phyloP scores from a whole-genome alignment of 2,329 filamentous ascomycete species.

The Talaromyces sp. region DNA sequence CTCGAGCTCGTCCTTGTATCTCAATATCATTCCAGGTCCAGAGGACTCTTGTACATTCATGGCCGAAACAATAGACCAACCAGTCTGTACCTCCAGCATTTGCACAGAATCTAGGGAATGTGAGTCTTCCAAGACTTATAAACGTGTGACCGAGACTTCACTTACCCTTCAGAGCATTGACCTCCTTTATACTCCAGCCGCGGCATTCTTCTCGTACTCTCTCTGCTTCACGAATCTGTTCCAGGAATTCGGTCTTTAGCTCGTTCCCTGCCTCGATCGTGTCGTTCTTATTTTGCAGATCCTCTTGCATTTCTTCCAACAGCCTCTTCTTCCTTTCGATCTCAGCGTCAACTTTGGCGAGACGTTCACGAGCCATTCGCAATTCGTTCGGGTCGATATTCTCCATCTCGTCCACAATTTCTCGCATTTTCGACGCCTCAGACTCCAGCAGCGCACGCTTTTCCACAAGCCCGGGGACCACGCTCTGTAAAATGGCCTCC shows the following conservation, averaged over 20 bases:
- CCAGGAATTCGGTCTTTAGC: conserved; percentile 64
- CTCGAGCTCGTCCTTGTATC: conserved; percentile 41
- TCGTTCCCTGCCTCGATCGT: conserved; percentile 60
- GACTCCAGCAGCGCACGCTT: conserved; percentile 59
- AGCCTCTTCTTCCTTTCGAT: conserved; percentile 66
- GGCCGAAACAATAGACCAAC: conserved; percentile 44
- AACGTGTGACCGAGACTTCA: neutral
- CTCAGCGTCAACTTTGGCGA: conserved; percentile 62
- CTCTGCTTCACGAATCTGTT: conserved; percentile 78
- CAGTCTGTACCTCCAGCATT: conserved; percentile 39
- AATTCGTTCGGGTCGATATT: conserved; percentile 75
- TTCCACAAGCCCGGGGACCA: conserved; percentile 62
- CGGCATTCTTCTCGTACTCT: conserved; percentile 80
- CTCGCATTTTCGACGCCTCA: conserved; percentile 65
- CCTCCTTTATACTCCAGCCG: conserved; percentile 81
- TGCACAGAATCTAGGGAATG: conserved; percentile 35
- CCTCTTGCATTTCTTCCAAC: conserved; percentile 62
- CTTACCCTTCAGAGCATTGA: conserved; percentile 71
- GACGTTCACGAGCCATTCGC: conserved; percentile 64
- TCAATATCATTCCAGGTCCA: conserved; percentile 39
- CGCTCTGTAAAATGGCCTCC: conserved; percentile 62
- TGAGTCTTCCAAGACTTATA: neutral
- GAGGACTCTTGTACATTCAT: conserved; percentile 25
- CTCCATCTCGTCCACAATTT: conserved; percentile 59
- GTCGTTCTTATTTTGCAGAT: conserved; percentile 64